Evolutionary conservation across 2,329 filamentous ascomycete genomes (phyloP), one percentile per base, ranked within the genome.

Genomic region (Monosporascus sp.): DNA sequence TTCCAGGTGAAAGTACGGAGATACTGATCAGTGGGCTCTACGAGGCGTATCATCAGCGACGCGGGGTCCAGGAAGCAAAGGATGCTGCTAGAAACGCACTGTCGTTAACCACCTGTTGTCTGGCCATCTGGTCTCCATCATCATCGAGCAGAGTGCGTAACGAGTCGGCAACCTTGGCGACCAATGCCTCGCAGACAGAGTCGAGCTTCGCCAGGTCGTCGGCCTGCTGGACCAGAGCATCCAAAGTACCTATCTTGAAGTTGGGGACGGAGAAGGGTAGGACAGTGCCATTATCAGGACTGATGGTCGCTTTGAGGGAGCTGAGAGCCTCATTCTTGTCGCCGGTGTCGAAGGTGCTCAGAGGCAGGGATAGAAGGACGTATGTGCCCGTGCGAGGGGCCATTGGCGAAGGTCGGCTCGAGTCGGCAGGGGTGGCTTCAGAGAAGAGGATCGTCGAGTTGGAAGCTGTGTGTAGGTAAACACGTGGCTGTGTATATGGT

Each of bases 211-310:
- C 81, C 52, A 99, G 78, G 67, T 97, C 94, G 68, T 99, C 94
- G 53, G 94, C 94, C 73, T 99, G 93, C 74, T 96, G 90, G 45
- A 99, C 91, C 54, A 99, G 80, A 40, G 89, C 91, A 74, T 99
- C 94, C 38, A 99, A 81, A 0, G 94, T 97, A 54, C 94, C 94
- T 70, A 99, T 96, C 78, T 97, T 99, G 81, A 99, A 97, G 60
- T 91, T 87, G 20, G 94, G 94, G 58, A 97, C 88, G 53, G 82
- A 76, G 68, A 97, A 97, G 2, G 86, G 85, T 50, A 85, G 76
- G 46, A 91, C 87, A 50, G 81, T 84, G 68, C 88, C 91, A 70
- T 89, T 86, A 64, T 96, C 89, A 53, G 82, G 75, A 49, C 83
- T 78, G 52, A 96, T 79, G 43, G 86, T 90, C 52, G 85, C 76